Percentiles rank a stretch among this genome's conserved stretches.
phyloP scores from a whole-genome alignment of 352 stramenopile species.

The Phytophthora colocasiae region DNA sequence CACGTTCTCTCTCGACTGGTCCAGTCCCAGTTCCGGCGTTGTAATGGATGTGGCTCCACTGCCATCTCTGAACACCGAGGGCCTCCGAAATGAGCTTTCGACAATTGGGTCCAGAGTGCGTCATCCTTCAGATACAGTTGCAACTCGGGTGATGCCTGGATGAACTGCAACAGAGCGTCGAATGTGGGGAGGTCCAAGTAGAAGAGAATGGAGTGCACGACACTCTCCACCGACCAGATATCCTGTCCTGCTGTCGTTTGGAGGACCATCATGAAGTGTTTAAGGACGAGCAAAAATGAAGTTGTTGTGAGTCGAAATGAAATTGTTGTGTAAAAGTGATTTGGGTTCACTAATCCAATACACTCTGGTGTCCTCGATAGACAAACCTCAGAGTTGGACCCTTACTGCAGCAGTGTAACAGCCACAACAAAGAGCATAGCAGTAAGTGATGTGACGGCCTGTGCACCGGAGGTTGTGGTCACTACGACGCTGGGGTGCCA shows the following conservation, averaged over 20 bases:
- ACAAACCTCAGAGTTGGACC: no score
- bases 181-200: constrained; percentile 5
- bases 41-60: neutral
- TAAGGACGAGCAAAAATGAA: no score
- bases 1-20: constrained; percentile 25
- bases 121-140: constrained; percentile 31
- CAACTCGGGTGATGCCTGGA: constrained; percentile 12
- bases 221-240: neutral
- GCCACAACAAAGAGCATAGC: constrained; percentile 12
- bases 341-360: no score
- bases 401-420: constrained; percentile 3
- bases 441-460: neutral
- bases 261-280: neutral
- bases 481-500: constrained; percentile 1
- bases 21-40: constrained; percentile 26
- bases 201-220: constrained; percentile 10
- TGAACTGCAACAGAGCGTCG: neutral
- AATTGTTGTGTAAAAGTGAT: no score
- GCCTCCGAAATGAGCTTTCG: constrained; percentile 30
- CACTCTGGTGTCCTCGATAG: no score
- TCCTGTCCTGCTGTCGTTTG: neutral
- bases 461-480: constrained; percentile 8
- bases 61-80: constrained; percentile 15
- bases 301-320: no score
- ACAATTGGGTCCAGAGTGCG: constrained; percentile 43